Percentiles rank a stretch among this genome's conserved stretches.
These are phyloP conservation scores for Closterium sp. DNA, from an alignment of 139 green algal genomes.

Conservation along the genomic window DNA sequence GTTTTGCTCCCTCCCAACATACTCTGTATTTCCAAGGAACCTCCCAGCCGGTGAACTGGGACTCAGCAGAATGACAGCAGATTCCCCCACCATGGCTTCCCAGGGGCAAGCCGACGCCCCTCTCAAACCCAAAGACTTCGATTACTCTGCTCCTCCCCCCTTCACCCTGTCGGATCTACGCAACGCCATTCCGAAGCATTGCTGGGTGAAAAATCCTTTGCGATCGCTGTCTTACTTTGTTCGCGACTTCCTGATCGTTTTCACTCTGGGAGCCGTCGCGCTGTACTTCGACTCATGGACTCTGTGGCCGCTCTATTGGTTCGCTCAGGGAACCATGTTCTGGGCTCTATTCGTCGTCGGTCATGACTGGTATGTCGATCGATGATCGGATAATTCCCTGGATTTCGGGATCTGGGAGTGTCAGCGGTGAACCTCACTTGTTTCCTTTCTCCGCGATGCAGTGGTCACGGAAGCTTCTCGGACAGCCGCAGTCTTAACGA, in stretches of 20 bases:
- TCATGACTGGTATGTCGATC: constrained; percentile 77
- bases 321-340: constrained; percentile 96
- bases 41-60: not conserved
- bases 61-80: not conserved
- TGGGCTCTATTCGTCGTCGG: constrained; percentile 94
- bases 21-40: too few species aligned
- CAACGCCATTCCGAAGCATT: constrained; percentile 76
- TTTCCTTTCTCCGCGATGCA: constrained; percentile 41
- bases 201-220: constrained; percentile 74
- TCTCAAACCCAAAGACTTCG: constrained; percentile 19
- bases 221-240: constrained; percentile 72
- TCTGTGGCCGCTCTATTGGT: constrained; percentile 88
- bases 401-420: not conserved
- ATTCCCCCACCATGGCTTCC: not conserved
- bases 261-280: constrained; percentile 73
- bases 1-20: not conserved
- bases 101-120: not conserved
- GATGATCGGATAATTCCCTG: not conserved
- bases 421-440: not conserved
- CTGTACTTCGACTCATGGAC: constrained; percentile 67
- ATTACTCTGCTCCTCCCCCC: constrained; percentile 63
- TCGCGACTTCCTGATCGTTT: constrained; percentile 81
- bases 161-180: constrained; percentile 81
- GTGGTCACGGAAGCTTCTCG: constrained; percentile 86
- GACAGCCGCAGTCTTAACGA: constrained; percentile 87